Evolutionary conservation across 805 yeast genomes (phyloP), one percentile per base, ranked within the genome.

Genomic region (Kodamaea hsintzibuensis): DNA sequence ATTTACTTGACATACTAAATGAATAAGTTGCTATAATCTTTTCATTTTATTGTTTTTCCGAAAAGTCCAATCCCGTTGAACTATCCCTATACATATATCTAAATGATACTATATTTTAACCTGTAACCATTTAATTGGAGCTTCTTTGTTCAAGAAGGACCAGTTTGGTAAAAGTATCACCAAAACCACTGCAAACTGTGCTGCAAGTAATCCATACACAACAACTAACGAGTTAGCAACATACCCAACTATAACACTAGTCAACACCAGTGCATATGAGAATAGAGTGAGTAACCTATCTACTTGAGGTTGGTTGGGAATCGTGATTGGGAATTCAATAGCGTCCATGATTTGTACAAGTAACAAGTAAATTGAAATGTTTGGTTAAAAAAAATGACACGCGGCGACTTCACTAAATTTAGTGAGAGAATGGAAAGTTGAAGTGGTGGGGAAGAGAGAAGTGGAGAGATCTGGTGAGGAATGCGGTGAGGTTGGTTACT

Each of bases 111-210:
- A 64, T 58, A 64, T 38, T 50, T 69, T 62, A 51, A 72, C 67
- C 52, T 65, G 56, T 47, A 81, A 73, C 83, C 85, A 86, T 27
- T 53, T 59, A 64, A 66, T 25, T 77, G 70, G 35, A 81, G 82
- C 55, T 80, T 66, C 59, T 73, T 37, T 70, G 50, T 76, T 85
- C 64, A 80, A 88, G 7, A 66, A 58, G 2, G 86, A 77, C 77
- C 85, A 88, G 22, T 87, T 78, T 30, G 91, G 90, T 17, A 83
- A 69, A 3, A 77, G 78, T 33, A 66, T 52, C 27, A 64, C 27
- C 4, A 77, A 60, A 17, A 61, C 45, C 5, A 78, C 51, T 16
- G 74, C 60, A 18, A 76, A 63, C 9, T 68, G 67, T 2, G 57
- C 62, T 9, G 66, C 72, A 63, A 81, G 80, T 10, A 74, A 60